A percentile compares a stretch with the other conserved stretches of the same genome.
Conservation (phyloP, 2,329 filamentous ascomycete genomes). For the Trichothecium sympodiale region DNA sequence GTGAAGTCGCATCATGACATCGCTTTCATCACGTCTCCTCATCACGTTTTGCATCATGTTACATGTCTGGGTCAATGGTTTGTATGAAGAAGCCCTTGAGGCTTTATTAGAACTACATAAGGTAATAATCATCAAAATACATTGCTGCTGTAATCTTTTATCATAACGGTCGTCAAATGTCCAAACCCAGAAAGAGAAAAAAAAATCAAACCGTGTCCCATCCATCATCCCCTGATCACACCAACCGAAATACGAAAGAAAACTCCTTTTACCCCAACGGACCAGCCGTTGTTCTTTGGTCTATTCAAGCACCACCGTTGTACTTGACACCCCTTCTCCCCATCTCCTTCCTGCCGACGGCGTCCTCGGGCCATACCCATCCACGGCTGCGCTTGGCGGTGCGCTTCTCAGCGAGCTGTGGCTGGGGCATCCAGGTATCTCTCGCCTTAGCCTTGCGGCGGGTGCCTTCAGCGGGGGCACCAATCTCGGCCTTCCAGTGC, state of each 20-base stretch:
- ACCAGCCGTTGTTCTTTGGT: neutral
- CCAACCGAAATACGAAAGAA: constrained; percentile 1
- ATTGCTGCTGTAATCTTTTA: too few species aligned
- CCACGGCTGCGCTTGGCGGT: constrained; percentile 63
- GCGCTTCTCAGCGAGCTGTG: constrained; percentile 62
- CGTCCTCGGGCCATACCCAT: constrained; percentile 68
- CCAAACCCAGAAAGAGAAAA: neutral
- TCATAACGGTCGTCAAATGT: too few species aligned
- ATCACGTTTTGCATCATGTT: too few species aligned
- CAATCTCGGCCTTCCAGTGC: constrained; percentile 60
- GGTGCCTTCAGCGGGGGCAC: constrained; percentile 62
- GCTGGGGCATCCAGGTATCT: constrained; percentile 66
- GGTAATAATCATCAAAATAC: too few species aligned
- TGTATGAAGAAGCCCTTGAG: too few species aligned
- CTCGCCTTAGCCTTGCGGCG: constrained; percentile 57
- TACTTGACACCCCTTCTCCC: constrained; percentile 55
- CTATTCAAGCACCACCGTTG: constrained; percentile 16
- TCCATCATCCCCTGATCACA: neutral
- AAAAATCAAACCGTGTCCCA: neutral
- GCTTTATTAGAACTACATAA: too few species aligned
- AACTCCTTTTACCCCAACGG: neutral
- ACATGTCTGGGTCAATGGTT: too few species aligned
- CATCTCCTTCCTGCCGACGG: constrained; percentile 60
- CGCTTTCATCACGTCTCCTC: too few species aligned
- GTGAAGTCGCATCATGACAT: too few species aligned